These are phyloP conservation scores for Urtica urens DNA, from an alignment of 306 rosid species.

Conservation along the genomic window DNA sequence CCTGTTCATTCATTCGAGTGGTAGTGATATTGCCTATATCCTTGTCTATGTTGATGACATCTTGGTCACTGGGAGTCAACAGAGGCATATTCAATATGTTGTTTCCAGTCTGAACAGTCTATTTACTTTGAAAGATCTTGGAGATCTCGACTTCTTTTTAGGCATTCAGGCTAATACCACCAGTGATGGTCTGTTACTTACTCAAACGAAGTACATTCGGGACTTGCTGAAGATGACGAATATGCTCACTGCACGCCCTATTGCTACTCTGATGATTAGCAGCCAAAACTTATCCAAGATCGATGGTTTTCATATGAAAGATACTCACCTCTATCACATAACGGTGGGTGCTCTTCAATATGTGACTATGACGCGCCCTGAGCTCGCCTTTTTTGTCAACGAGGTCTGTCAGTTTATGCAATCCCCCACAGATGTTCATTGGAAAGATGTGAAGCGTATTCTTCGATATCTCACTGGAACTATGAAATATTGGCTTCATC, in stretches of 20 bases:
- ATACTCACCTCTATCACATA: not conserved
- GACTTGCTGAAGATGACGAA: not conserved
- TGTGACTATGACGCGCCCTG: not conserved
- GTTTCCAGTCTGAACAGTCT: not conserved
- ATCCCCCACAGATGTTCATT: not conserved
- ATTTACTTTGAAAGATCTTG: not conserved
- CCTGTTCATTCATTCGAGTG: not conserved
- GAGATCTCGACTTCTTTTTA: not conserved
- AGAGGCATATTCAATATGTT: not conserved
- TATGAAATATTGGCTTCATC: slow-evolving; percentile 1
- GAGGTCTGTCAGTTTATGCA: not conserved
- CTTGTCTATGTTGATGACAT: too few relatives aligned
- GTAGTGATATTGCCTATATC: too few relatives aligned
- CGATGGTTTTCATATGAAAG: not conserved
- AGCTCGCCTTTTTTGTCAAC: not conserved
- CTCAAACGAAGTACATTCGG: not conserved
- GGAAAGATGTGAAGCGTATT: not conserved
- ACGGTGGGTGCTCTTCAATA: not conserved
- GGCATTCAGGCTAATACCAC: not conserved
- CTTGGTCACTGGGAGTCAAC: not conserved
- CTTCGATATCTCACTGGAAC: not conserved
- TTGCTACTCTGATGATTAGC: not conserved
- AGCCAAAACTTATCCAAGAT: not conserved
- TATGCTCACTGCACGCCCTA: not conserved
- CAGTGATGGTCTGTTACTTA: not conserved